phyloP scores from a whole-genome alignment of 257 asterid species.

The Penstemon davidsonii region DNA sequence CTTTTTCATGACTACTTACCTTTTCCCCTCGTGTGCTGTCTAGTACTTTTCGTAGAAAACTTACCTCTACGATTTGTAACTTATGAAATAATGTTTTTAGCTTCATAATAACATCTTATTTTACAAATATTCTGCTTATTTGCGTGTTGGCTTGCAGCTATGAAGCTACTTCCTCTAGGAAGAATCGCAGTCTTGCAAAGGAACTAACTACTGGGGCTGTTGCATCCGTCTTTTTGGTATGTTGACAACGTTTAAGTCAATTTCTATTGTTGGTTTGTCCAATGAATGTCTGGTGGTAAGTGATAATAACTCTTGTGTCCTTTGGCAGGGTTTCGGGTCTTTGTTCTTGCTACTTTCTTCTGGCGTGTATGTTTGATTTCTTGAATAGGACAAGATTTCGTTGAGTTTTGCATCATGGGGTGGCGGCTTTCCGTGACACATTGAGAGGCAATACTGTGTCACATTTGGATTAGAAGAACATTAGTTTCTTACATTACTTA shows the following conservation, averaged over 20 bases:
- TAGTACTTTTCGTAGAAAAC: too few species aligned
- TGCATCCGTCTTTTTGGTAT: slow-evolving; percentile 87
- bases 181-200: slow-evolving; percentile 72
- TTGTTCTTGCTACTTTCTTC: slow-evolving; percentile 84
- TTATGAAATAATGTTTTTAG: neutral
- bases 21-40: too few species aligned
- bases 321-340: slow-evolving; percentile 86
- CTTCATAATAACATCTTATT: neutral
- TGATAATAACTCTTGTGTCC: slow-evolving; percentile 17
- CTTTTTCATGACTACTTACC: too few species aligned
- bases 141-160: slow-evolving; percentile 54
- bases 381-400: neutral
- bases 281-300: neutral
- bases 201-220: slow-evolving; percentile 75
- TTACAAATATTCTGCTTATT: neutral
- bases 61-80: too few species aligned
- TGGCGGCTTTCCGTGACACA: too few species aligned
- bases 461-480: too few species aligned
- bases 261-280: slow-evolving; percentile 4
- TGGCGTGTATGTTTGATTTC: slow-evolving; percentile 77
- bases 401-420: too few species aligned
- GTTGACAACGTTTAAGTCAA: neutral
- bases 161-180: slow-evolving; percentile 87
- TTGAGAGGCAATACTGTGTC: too few species aligned
- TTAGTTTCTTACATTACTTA: too few species aligned